Base-by-base conservation (phyloP, 352 stramenopile genomes). In the Pythium folliculosum region DNA sequence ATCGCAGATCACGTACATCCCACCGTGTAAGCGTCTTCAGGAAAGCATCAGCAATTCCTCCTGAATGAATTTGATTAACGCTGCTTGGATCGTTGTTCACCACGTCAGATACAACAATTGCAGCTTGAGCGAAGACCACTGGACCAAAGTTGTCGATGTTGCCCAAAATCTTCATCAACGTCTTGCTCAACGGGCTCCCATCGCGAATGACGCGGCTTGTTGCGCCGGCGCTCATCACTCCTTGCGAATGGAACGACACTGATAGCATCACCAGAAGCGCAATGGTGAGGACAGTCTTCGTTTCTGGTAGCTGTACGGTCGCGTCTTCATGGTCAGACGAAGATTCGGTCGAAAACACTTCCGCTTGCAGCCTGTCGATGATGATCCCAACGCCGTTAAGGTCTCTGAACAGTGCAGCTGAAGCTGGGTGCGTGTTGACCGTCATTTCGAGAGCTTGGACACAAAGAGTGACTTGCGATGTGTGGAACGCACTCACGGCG, bases 1-100 rank as follows among this genome's bases (percentile, higher is more conserved):
- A 75, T 37, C 81, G 78, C 48, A 93, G 49, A 17, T 89, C 76
- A 16, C 70, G 68, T 53, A 92, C 78, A 69, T 94, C 75, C 77
- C 88, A 93, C 0, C 85, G 80, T 40, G 86, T 94, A n/a, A 99
- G 67, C 57, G 97, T 92, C 49, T 91, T 78, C 14, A 99, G 78
- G 64, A 98, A 98, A 0, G 83, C 86, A 40, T 97, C 88, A 6
- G 95, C 97, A 45, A 99, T 81, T 25, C 97, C 96, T 23, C 82
- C 89, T 58, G 88, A 77, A 70, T 98, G 94, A 8, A 99, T 89
- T 73, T 98, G 84, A 75, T 98, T 92, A 45, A 99, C 91, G 71
- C 97, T 94, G 66, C 80, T 98, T 72, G 80, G 97, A 77, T 99
- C 96, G 45, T 96, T 96, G 79, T 99, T 99, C 78, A 98, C 97